Percentiles rank a stretch among this genome's conserved stretches.
Evolutionary conservation across 139 green algal genomes (phyloP).

Genomic region (Zygnema cylindricum): DNA sequence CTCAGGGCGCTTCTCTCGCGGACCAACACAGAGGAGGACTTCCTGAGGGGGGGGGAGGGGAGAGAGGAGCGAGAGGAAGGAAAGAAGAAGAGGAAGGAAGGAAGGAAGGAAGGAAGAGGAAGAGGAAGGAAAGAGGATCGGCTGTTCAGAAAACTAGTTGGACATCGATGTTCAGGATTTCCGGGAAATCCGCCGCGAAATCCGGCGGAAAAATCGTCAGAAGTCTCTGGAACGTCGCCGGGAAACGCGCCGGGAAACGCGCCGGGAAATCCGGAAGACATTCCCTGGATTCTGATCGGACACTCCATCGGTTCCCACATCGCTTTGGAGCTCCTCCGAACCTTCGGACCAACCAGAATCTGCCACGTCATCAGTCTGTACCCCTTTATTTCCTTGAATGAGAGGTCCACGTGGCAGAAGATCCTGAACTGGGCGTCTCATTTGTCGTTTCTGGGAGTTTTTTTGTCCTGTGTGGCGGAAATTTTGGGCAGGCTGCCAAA

Average conservation of each 20-base stretch:
- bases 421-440: neutral
- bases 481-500: slow-evolving; percentile 3
- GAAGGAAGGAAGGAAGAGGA: no score
- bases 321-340: slow-evolving; percentile 31
- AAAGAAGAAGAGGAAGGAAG: no score
- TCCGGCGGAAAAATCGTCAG: no score
- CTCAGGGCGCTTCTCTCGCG: slow-evolving; percentile 31
- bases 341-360: slow-evolving; percentile 7
- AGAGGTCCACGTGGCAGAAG: slow-evolving; percentile 26
- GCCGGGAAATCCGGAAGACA: neutral
- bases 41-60: no score
- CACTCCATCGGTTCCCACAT: slow-evolving; percentile 49
- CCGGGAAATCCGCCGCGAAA: no score
- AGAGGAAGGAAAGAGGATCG: no score
- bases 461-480: slow-evolving; percentile 20
- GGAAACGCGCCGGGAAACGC: neutral
- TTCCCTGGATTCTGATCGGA: slow-evolving; percentile 31
- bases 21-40: no score
- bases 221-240: neutral
- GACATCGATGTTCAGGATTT: no score
- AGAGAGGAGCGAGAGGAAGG: neutral
- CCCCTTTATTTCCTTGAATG: slow-evolving; percentile 35
- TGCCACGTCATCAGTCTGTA: slow-evolving; percentile 28
- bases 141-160: no score
- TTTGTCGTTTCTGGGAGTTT: neutral